Conservation (phyloP, 164 flowering plant species). For the Chimonanthus praecox region DNA sequence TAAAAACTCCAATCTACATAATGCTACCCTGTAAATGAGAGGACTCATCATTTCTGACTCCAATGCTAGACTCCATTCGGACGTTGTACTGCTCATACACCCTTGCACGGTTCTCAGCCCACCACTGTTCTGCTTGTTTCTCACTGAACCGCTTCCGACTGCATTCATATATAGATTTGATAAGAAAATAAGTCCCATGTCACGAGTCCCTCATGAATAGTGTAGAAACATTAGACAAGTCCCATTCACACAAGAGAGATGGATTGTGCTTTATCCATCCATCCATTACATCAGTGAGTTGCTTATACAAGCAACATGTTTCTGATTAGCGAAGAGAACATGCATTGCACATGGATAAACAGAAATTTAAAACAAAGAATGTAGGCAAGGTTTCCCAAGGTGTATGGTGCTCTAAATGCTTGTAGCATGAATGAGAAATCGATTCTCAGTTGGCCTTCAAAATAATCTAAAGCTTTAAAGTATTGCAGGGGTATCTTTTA, state of each 20-base stretch:
- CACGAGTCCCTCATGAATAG: not conserved
- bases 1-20: slow-evolving; percentile 25
- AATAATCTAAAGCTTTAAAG: too few relatives aligned
- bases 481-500: too few relatives aligned
- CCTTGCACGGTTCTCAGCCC: slow-evolving; percentile 91
- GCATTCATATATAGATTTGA: slow-evolving; percentile 24
- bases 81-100: slow-evolving; percentile 85
- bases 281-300: not conserved
- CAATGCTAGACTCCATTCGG: slow-evolving; percentile 61
- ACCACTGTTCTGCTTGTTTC: slow-evolving; percentile 97
- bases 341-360: not conserved
- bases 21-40: slow-evolving; percentile 30
- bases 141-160: slow-evolving; percentile 94
- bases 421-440: too few relatives aligned
- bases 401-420: too few relatives aligned
- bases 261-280: not conserved
- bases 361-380: not conserved
- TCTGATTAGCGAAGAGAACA: not conserved
- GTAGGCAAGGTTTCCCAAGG: too few relatives aligned
- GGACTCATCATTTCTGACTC: slow-evolving; percentile 57
- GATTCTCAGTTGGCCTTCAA: too few relatives aligned
- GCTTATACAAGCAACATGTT: too few relatives aligned
- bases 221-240: not conserved
- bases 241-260: not conserved
- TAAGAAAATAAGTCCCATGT: not conserved